Base-by-base conservation (phyloP, 306 rosid genomes). In the Casuarina cunninghamiana region DNA sequence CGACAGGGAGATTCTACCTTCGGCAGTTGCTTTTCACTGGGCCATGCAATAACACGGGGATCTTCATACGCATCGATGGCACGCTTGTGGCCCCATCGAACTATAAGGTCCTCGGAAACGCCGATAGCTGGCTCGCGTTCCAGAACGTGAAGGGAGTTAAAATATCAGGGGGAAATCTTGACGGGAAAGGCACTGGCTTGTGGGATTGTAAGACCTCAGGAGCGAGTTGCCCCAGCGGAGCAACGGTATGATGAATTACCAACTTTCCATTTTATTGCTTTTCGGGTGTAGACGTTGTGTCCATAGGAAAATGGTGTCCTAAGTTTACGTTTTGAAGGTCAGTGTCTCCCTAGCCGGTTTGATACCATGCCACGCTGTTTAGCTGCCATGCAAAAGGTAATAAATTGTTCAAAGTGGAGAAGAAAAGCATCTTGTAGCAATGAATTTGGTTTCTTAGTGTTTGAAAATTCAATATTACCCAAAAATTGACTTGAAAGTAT, bases 171-270 rank as follows among this genome's bases (percentile, higher is more conserved):
- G 93, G 89, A 6, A 38, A 63, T 38, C 83, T 87, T 48, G 91
- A 89, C 53, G 93, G 82, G 1, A 83, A 82, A 81, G 93, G 93
- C 32, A 66, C 53, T 16, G 70, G 38, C 12, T 69, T 90, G 39
- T 90, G 93, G 91, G 80, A 53, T 53, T 86, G 89, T 79, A 90
- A 90, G 72, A 53, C 68, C 58, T 87, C 89, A 7, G 74, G 77
- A 72, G 71, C 70, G 37, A 70, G 72, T 60, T 89, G 93, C 62
- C 91, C 89, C 19, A 73, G 1, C 10, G 91, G 93, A 75, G 88
- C 88, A 39, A 79, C 91, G 78, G 91, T 89, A 79, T 4, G 74
- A 62, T 19, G 15, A 48, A 11, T 46, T 6, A 26, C 10, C 16
- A 0, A 42, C 12, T 17, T 57, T 15, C 35, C 10, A 10, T 43